phyloP scores from a whole-genome alignment of 805 yeast species.

The Danielozyma ontarioensis region DNA sequence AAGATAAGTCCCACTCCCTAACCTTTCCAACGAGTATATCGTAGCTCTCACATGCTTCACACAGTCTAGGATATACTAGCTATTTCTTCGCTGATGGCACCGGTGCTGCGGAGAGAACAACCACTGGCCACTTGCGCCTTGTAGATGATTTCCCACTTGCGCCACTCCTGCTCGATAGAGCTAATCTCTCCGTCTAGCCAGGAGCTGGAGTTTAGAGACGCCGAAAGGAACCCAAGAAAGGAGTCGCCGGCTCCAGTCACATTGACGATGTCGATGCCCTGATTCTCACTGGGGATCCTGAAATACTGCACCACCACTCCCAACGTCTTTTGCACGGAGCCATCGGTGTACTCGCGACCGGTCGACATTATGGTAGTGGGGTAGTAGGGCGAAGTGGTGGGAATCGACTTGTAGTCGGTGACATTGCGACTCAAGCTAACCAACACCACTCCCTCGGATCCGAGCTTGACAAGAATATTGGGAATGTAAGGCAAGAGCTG shows the following conservation, averaged over 20 bases:
- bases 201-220: conserved; percentile 21
- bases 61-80: too few species aligned
- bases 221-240: conserved; percentile 57
- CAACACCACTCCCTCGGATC: conserved; percentile 54
- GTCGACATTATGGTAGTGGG: conserved; percentile 19
- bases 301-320: conserved; percentile 66
- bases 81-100: conserved; percentile 23
- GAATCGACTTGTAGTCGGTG: conserved; percentile 25
- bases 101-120: conserved; percentile 12
- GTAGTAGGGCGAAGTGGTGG: conserved; percentile 24
- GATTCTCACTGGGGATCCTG: conserved; percentile 33
- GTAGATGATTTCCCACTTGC: conserved; percentile 29
- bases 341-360: conserved; percentile 9
- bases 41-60: too few species aligned
- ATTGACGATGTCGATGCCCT: conserved; percentile 39
- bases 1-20: too few species aligned
- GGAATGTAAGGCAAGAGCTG: conserved; percentile 74
- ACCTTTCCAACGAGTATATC: too few species aligned
- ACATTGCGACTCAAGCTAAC: conserved; percentile 30
- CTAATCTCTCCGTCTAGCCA: conserved; percentile 22
- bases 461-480: conserved; percentile 61
- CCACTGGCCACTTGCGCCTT: conserved; percentile 41
- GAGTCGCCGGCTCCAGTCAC: conserved; percentile 93
- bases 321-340: conserved; percentile 11
- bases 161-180: conserved; percentile 31